A percentile compares a stretch with the other conserved stretches of the same genome.
phyloP scores from a whole-genome alignment of 768 basidiomycete species.

The Aureoboletus auriporus region DNA sequence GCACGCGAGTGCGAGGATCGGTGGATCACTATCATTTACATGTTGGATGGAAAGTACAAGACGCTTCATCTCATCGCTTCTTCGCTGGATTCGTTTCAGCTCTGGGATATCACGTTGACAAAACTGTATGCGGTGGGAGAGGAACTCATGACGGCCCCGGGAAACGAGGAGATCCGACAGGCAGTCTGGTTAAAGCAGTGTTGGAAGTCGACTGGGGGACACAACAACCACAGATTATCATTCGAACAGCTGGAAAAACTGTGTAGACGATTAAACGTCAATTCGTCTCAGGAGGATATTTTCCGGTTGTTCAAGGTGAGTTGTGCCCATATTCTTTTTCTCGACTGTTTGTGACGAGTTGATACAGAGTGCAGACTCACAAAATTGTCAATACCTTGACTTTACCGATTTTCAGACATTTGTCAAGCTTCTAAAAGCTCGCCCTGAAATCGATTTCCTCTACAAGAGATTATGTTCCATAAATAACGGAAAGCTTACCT shows the following conservation, averaged over 20 bases:
- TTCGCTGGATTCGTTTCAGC: constrained; percentile 54
- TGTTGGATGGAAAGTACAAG: constrained; percentile 74
- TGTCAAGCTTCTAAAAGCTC: constrained; percentile 76
- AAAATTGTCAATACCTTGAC: constrained; percentile 57
- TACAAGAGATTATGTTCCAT: constrained; percentile 41
- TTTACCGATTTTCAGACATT: constrained; percentile 79
- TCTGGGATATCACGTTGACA: constrained; percentile 62
- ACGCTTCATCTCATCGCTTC: constrained; percentile 81
- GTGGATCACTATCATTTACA: constrained; percentile 87
- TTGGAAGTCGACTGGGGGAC: constrained; percentile 71
- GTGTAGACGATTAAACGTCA: constrained; percentile 68
- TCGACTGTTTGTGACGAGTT: not conserved
- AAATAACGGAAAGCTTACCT: constrained; percentile 32
- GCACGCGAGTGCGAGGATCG: constrained; percentile 58
- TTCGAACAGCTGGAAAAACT: constrained; percentile 72
- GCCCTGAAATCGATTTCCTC: constrained; percentile 74
- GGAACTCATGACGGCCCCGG: constrained; percentile 66
- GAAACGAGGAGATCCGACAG: constrained; percentile 59
- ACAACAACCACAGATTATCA: constrained; percentile 56
- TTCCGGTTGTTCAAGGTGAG: constrained; percentile 54
- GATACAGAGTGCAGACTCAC: constrained; percentile 58
- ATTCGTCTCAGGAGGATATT: constrained; percentile 50
- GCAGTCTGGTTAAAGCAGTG: constrained; percentile 77
- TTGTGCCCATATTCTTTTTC: not conserved
- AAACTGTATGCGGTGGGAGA: constrained; percentile 62